Evolutionary conservation across 257 asterid genomes (phyloP), one percentile per base, ranked within the genome.

Genomic region (Salvia hispanica): DNA sequence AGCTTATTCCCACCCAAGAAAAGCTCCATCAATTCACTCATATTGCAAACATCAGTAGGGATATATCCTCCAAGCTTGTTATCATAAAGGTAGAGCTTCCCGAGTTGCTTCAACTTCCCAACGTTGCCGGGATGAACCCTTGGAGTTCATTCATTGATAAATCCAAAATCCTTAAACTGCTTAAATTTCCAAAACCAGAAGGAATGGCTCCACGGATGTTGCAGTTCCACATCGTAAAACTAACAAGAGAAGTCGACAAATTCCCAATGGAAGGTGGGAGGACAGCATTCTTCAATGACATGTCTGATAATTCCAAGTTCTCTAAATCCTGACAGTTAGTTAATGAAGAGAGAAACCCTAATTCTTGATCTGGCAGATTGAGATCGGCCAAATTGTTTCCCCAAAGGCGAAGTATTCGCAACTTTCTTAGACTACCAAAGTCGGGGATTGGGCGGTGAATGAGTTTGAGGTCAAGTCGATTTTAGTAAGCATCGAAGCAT

Each of bases 211-310:
- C 80, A 2, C 5, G 40, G 5, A 78, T 40, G 43, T 40, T 11
- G 12, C 69, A 10, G 7, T 34, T 44, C 76, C 0, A 2, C 31
- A 25, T 25, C 31, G 2, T 1, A 7, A 79, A 67, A 12, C 0
- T 4, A 18, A 18, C 10, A 8, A 67, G 52, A 18, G 75, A 66
- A n/a, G 36, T 9, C 1, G 74, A 77, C 3, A 72, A 43, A 57
- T 78, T 74, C 5, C 76, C 74, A 37, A 73, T 47, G 5, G 79
- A 64, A 52, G 74, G 9, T 5, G 78, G 84, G 8, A 79, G 76
- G 14, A 36, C 10, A 7, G 69, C 72, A 3, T 40, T 51, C 2
- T 72, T 47, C 9, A 1, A 16, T 6, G 66, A 78, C 44, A 75
- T 79, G 11, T 0, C 2, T 0, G 64, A 31, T 10, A 76, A 1